Base-by-base conservation (phyloP, 345 rosid genomes). In the Citrus maxima region DNA sequence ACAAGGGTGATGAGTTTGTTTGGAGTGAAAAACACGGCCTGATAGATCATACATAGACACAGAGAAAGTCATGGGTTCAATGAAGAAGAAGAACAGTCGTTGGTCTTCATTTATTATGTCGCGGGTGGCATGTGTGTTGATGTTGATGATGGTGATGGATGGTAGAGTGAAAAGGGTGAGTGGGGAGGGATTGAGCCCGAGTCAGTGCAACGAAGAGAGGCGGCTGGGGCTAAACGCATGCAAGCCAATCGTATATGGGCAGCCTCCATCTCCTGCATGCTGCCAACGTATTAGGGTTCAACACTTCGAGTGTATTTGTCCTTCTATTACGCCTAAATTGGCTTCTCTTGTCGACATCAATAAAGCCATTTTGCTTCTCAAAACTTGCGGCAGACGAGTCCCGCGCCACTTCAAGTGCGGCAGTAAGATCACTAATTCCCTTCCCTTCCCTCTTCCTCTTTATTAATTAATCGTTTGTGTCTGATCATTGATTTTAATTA, bases 181-280 rank as follows among this genome's bases (percentile, higher is more conserved):
- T 18, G 78, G 65, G 55, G 65, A 19, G 6, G 51, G 32, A 54
- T 51, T 70, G 65, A 75, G 71, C 58, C 79, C 82, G 6, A 75
- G 40, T 18, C 64, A 75, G 65, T 80, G 79, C 71, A 70, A 42
- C 24, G 79, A 80, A 71, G 82, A 80, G 32, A 32, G 71, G 55
- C 55, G 76, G 54, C 76, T 80, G 3, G 58, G 30, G 10, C 13
- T 69, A n/a, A 79, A 56, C 18, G 14, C 59, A 18, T 74, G 78
- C 74, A 67, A 59, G 28, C 70, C 66, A 22, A 22, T 80, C 6
- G 25, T 77, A 16, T 67, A 55, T 37, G 73, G 79, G 46, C 78
- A 49, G 62, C 72, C 71, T 35, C 55, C 79, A 38, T 77, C 73
- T 10, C 55, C 79, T 12, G 65, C 71, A 22, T 64, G 78, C 49